Evolutionary conservation across 2,329 filamentous ascomycete species (phyloP), one percentile per base, ranked within the genome.

Genomic region (Didymosphaeria variabile): DNA sequence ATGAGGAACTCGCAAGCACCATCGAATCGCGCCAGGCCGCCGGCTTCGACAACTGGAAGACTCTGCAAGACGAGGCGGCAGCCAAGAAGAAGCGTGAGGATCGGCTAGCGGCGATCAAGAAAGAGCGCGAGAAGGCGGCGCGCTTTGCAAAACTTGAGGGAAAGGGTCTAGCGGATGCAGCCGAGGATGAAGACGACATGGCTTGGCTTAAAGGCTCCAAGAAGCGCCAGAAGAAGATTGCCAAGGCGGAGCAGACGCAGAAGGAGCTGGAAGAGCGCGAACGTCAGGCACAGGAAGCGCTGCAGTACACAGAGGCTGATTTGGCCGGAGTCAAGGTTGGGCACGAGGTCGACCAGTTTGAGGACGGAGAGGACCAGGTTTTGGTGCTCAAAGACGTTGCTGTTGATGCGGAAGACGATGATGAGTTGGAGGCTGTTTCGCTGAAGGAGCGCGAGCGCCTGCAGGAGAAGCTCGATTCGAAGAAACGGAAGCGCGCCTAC

Each of bases 331-430:
- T 99, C 70, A 95, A 92, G 76, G 94, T 99, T 55, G 94, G 90
- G 5, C 95, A 99, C 76, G 93, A 97, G 75, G 80, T 94, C 60
- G 87, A 87, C 5, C 87, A 91, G 23, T 94, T 99, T 64, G 88
- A 92, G 26, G 92, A 93, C 55, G 90, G 87, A 19, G 84, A 92
- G 61, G 94, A 97, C 61, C 93, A 98, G 74, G 88, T 99, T 34
- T 83, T 99, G 56, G 97, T 94, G 0, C 85, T 99, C n/a, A 97
- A 97, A 74, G 95, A 99, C 79, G 87, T 91, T 0, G 92, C 91
- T 0, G 92, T 99, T 57, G 82, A 84, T 60, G 90, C 91, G 34
- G 92, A 94, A 60, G 93, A 93, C 31, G 94, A 92, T 2, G 95
- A 98, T 76, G 93, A 98, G 79, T 84, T 99, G 15, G 92, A 95